Base-by-base conservation (phyloP, 306 rosid genomes). In the Abrus pulchellus region DNA sequence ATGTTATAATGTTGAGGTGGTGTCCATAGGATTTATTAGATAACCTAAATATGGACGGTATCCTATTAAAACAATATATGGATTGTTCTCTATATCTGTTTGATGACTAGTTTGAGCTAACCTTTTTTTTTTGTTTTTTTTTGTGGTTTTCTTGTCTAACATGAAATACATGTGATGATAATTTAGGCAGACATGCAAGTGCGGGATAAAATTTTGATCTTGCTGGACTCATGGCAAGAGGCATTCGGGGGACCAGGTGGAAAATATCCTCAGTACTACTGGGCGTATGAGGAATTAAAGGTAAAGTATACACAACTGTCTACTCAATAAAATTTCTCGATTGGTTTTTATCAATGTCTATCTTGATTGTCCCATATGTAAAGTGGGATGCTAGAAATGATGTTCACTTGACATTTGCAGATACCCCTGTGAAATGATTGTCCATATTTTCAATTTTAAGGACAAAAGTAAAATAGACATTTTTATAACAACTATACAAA, bases 231-330 rank as follows among this genome's bases (percentile, higher is more conserved):
- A 28, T 96, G 98, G 99, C 97, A 96, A 86, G 97, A 90, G 81
- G 99, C 98, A 55, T 96, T 96, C 45, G 97, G 98, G 53, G 99
- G 98, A 12, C 84, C 99, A 3, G 87, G 87, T 68, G 99, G 99
- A 74, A 96, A 90, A 83, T 54, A 92, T 89, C 89, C 99, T 79
- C 98, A 96, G 60, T 96, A 96, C 89, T 92, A 88, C 68, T 87
- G 89, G 88, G 98, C 99, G 20, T 96, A 84, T 36, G 98, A 96
- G 30, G 99, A 96, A 81, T 73, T 96, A 74, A 90, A 75, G 91
- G 99, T 92, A 63, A 20, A 20, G 77, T 81, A 2, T 72, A n/a
- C 40, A 68, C 56, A 34, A 59, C 74, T 72, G 54, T 72, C 27
- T 44, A 53, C 63, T 76, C 45, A 44, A 54, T 55, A 67, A 81